These are phyloP conservation scores for Apiotrichum sp. DNA, from an alignment of 1,284 basidiomycete species.

Conservation along the genomic window DNA sequence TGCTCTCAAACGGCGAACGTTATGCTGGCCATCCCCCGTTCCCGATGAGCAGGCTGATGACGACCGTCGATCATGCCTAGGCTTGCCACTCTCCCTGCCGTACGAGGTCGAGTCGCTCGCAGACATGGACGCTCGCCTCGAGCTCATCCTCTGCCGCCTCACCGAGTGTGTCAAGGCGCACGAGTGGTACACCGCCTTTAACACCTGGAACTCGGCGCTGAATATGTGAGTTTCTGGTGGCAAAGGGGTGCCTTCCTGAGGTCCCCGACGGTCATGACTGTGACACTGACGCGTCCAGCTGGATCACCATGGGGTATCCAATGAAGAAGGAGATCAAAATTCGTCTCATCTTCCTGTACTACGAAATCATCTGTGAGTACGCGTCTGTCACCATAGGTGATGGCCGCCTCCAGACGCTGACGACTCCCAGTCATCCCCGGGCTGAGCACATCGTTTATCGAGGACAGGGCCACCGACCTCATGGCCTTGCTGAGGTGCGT, in stretches of 20 bases:
- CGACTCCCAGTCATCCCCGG: slow-evolving; percentile 51
- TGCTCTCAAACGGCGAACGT: neutral
- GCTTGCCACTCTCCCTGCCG: slow-evolving; percentile 54
- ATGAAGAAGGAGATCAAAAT: slow-evolving; percentile 74
- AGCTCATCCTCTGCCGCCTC: slow-evolving; percentile 62
- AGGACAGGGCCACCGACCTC: slow-evolving; percentile 50
- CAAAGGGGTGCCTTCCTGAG: too few species aligned
- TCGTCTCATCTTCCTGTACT: slow-evolving; percentile 72
- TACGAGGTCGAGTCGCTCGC: slow-evolving; percentile 74
- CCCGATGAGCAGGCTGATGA: slow-evolving; percentile 32
- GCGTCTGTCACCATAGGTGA: neutral
- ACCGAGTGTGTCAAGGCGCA: slow-evolving; percentile 69
- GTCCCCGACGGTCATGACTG: too few species aligned
- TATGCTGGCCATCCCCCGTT: slow-evolving; percentile 10
- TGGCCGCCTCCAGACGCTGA: neutral
- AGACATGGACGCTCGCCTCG: slow-evolving; percentile 72
- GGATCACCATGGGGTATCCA: slow-evolving; percentile 75
- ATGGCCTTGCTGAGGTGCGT: slow-evolving; percentile 57
- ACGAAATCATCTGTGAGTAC: slow-evolving; percentile 51
- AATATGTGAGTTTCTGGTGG: slow-evolving; percentile 55
- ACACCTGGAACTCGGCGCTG: slow-evolving; percentile 72
- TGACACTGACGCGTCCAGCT: slow-evolving; percentile 51
- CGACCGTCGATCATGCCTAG: slow-evolving; percentile 36
- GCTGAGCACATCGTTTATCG: slow-evolving; percentile 50
- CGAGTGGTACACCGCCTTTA: slow-evolving; percentile 69